Conservation (phyloP, 306 rosid genomes). For the Carpinus viminea region DNA sequence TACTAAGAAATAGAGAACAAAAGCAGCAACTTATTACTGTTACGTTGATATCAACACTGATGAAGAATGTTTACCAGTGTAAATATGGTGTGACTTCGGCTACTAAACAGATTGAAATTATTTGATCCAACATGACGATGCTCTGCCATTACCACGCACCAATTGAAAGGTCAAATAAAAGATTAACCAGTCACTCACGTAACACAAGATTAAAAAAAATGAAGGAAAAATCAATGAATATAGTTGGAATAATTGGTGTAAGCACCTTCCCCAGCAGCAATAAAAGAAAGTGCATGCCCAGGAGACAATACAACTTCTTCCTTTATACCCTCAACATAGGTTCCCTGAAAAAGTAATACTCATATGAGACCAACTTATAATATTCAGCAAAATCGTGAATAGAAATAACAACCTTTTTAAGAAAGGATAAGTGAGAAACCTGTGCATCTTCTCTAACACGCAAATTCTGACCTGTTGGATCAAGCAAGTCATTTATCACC, state of each 20-base stretch:
- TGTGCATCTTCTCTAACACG: constrained; percentile 99
- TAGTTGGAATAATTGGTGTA: constrained; percentile 16
- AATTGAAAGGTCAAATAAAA: constrained; percentile 10
- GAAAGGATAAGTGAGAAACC: constrained; percentile 46
- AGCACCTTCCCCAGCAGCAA: constrained; percentile 99
- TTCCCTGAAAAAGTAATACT: constrained; percentile 63
- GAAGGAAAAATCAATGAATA: constrained; percentile 2
- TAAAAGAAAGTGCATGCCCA: constrained; percentile 97
- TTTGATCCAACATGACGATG: constrained; percentile 99
- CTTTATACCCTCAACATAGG: constrained; percentile 99
- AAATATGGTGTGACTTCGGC: constrained; percentile 99
- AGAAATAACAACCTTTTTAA: not conserved
- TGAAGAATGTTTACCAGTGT: constrained; percentile 67
- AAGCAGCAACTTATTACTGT: not conserved
- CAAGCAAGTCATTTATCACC: constrained; percentile 99
- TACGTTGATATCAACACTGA: not conserved
- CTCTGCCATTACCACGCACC: constrained; percentile 56
- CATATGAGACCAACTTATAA: constrained; percentile 12
- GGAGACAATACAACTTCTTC: constrained; percentile 99
- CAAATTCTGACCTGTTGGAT: constrained; percentile 98
- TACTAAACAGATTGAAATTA: constrained; percentile 94
- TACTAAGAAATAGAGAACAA: not conserved
- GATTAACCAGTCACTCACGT: constrained; percentile 9
- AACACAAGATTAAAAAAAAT: not conserved
- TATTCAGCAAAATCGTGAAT: constrained; percentile 10